Base-by-base conservation (phyloP, 2,329 filamentous ascomycete genomes). In the Stachybotrys elegans region DNA sequence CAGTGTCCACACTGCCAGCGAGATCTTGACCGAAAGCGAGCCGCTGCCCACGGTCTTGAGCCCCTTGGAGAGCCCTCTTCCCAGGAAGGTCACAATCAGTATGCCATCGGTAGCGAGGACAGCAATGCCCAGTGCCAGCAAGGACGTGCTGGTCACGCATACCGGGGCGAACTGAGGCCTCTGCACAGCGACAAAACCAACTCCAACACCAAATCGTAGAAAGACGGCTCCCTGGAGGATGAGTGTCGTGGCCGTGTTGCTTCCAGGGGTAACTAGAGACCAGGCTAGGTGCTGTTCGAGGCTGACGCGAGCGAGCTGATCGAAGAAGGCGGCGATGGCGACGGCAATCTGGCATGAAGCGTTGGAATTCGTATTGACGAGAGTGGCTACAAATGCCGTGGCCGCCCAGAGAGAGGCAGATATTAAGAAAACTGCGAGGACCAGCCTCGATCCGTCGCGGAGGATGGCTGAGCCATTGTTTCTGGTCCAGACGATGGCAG, bases 391-490 rank as follows among this genome's bases (percentile, higher is more conserved):
- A 49, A 81, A 81, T 45, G 70, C 70, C 48, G 69, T 57, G 32
- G 74, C 61, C 38, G 76, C 75, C 78, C 78, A 82, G 40, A 77
- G 63, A 51, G 70, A 68, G 22, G 74, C 67, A 45, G 70, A 66
- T 21, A 69, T 48, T 55, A 80, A 68, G 58, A 79, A 80, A 51
- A 66, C 60, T 56, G 72, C 63, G 75, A 81, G 77, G 76, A 72
- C 76, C 76, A 81, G 78, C 77, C 78, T 80, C 76, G 73, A 70
- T 66, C 75, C 73, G 65, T 80, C 75, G 61, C 73, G 70, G 57
- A 76, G 68, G 47, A 78, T 60, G 32, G 70, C 61, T 47, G 67
- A 68, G 57, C 70, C 66, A 66, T 75, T 66, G 51, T 70, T 69
- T 56, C 65, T 73, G 48, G 69, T 65, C 48, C 69, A 62, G 52